phyloP scores from a whole-genome alignment of 139 green algal genomes.

The Micractinium sp. region DNA sequence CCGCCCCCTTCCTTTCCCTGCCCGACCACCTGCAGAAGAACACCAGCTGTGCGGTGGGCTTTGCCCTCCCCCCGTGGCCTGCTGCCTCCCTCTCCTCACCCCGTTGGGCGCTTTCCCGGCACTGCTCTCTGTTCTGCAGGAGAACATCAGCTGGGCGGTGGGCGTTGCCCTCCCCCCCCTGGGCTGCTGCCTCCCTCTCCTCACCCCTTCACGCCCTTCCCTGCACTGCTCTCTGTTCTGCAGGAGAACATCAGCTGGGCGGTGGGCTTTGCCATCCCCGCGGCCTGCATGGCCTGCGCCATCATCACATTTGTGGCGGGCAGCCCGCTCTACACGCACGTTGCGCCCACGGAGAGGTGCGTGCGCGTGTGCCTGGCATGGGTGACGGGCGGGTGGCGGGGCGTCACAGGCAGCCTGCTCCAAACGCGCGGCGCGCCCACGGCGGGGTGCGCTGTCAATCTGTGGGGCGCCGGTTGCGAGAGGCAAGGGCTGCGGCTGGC shows the following conservation, averaged over 20 bases:
- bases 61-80: conserved; percentile 65
- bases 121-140: not conserved
- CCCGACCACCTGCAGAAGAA: not conserved
- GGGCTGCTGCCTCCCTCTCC: not conserved
- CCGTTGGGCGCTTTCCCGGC: too few species aligned
- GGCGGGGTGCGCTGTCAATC: too few species aligned
- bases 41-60: conserved; percentile 88
- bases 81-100: not conserved
- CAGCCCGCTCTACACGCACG: conserved; percentile 64
- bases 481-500: not conserved
- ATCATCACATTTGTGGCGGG: conserved; percentile 83
- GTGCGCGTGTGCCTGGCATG: not conserved
- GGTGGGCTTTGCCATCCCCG: conserved; percentile 90
- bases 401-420: too few species aligned
- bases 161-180: conserved; percentile 79
- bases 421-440: too few species aligned
- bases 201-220: not conserved
- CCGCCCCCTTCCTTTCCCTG: not conserved
- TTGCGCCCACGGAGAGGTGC: conserved; percentile 77
- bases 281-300: conserved; percentile 79
- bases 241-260: conserved; percentile 83
- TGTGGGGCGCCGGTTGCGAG: too few species aligned
- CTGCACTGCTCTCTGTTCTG: not conserved
- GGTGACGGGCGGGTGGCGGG: not conserved
- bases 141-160: conserved; percentile 80